Evolutionary conservation across 306 rosid genomes (phyloP).

Genomic region (Prunus padus): DNA sequence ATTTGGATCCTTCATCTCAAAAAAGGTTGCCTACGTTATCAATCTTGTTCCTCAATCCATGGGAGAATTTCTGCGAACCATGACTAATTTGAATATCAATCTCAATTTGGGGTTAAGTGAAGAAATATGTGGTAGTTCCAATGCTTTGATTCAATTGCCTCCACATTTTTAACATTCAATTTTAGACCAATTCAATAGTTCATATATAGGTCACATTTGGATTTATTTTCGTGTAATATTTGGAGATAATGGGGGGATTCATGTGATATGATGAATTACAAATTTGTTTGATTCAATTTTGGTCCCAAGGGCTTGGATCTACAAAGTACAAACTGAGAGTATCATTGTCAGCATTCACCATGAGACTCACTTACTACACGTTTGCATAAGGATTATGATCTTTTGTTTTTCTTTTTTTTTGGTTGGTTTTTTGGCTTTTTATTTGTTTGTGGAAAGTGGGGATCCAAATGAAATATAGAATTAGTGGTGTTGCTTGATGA

Average conservation of each 20-base stretch:
- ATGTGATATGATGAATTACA: not conserved
- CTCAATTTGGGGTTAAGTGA: not conserved
- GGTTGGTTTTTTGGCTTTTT: not conserved
- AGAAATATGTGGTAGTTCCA: not conserved
- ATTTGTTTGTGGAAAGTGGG: constrained; percentile 1
- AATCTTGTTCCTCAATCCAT: constrained; percentile 11
- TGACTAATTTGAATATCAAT: not conserved
- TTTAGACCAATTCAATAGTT: not conserved
- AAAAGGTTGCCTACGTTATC: constrained; percentile 6
- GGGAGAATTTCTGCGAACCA: constrained; percentile 2
- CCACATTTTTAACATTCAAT: not conserved
- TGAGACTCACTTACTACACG: not conserved
- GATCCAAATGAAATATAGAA: constrained; percentile 11
- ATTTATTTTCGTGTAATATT: not conserved
- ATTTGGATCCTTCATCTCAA: not conserved
- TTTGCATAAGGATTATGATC: not conserved
- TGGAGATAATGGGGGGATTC: not conserved
- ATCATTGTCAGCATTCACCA: not conserved
- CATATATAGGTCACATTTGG: not conserved
- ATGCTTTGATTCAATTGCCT: too few species aligned
- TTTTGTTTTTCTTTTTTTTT: not conserved
- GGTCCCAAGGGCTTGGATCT: not conserved
- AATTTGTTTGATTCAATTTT: not conserved
- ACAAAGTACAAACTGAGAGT: not conserved
- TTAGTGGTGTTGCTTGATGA: constrained; percentile 21